Percentiles rank a stretch among this genome's conserved stretches.
Evolutionary conservation across 768 basidiomycete genomes (phyloP).

Genomic region (Saitozyma podzolica): DNA sequence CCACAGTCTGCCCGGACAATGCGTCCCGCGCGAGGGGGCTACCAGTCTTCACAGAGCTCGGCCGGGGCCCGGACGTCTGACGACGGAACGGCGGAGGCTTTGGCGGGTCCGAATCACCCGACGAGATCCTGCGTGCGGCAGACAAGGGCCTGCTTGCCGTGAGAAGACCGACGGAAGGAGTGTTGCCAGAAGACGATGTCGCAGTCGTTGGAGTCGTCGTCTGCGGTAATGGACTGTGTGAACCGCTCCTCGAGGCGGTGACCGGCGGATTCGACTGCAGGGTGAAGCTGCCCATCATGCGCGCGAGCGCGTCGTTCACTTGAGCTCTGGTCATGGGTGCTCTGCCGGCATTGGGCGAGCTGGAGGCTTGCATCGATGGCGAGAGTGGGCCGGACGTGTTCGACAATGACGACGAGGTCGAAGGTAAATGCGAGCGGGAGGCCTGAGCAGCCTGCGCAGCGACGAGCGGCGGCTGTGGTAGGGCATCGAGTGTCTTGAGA

Average conservation of each 20-base stretch:
- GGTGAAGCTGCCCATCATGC: slow-evolving; percentile 47
- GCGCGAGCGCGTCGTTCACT: slow-evolving; percentile 39
- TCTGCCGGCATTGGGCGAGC: slow-evolving; percentile 4
- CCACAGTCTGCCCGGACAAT: not conserved
- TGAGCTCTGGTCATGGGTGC: slow-evolving; percentile 43
- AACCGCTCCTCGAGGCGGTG: not conserved
- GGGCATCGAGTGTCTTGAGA: slow-evolving; percentile 47
- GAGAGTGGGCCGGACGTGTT: slow-evolving; percentile 22
- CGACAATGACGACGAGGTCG: slow-evolving; percentile 46
- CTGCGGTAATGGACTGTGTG: not conserved
- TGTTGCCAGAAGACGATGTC: slow-evolving; percentile 3
- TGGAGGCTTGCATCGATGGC: slow-evolving; percentile 14
- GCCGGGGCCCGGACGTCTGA: slow-evolving; percentile 21
- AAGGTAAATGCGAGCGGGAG: slow-evolving; percentile 35
- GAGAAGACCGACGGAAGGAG: slow-evolving; percentile 31
- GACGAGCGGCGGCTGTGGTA: slow-evolving; percentile 46
- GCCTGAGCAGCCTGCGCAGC: slow-evolving; percentile 37
- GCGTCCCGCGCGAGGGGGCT: slow-evolving; percentile 5
- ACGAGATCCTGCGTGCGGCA: slow-evolving; percentile 7
- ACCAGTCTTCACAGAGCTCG: slow-evolving; percentile 4
- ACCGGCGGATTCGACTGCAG: not conserved
- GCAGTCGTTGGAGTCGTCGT: not conserved
- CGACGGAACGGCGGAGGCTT: slow-evolving; percentile 17
- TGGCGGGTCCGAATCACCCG: slow-evolving; percentile 3
- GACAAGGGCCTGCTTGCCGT: slow-evolving; percentile 32